phyloP scores from a whole-genome alignment of 768 basidiomycete species.

The Termitomyces sp. region DNA sequence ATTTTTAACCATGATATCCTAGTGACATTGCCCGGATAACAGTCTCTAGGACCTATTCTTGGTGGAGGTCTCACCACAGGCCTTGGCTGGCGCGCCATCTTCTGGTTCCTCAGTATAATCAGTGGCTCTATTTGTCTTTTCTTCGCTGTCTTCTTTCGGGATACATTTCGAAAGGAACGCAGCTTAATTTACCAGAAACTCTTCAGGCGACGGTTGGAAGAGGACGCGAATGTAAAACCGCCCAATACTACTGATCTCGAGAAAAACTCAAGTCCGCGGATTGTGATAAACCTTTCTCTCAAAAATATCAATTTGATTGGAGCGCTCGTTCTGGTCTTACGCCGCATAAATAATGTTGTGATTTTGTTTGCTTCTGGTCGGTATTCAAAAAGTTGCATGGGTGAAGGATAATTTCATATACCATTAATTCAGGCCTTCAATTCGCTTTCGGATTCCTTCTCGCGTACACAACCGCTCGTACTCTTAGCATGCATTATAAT shows the following conservation, averaged over 20 bases:
- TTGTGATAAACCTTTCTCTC: constrained; percentile 46
- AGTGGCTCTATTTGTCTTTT: constrained; percentile 47
- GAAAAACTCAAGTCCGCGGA: constrained; percentile 19
- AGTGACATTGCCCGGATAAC: not conserved
- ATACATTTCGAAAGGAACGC: constrained; percentile 80
- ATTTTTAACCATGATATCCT: not conserved
- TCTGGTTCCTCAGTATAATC: constrained; percentile 76
- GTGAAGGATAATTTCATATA: not conserved
- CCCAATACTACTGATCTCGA: constrained; percentile 15
- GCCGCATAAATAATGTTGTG: constrained; percentile 59
- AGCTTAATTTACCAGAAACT: constrained; percentile 75
- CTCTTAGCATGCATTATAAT: constrained; percentile 55
- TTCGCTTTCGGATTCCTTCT: constrained; percentile 71
- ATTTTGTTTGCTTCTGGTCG: constrained; percentile 64
- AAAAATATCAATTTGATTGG: constrained; percentile 72
- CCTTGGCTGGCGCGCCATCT: constrained; percentile 74
- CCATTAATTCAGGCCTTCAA: constrained; percentile 43
- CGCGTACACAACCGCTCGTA: constrained; percentile 70
- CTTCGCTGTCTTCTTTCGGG: constrained; percentile 68
- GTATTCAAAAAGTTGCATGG: constrained; percentile 11
- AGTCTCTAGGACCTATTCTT: constrained; percentile 63
- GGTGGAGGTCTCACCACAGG: constrained; percentile 64
- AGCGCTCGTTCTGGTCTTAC: constrained; percentile 54
- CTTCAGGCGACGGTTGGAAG: constrained; percentile 38
- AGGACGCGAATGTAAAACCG: constrained; percentile 2